Evolutionary conservation across 169 alveolate genomes (phyloP).

Genomic region (Cryptosporidium bovis): DNA sequence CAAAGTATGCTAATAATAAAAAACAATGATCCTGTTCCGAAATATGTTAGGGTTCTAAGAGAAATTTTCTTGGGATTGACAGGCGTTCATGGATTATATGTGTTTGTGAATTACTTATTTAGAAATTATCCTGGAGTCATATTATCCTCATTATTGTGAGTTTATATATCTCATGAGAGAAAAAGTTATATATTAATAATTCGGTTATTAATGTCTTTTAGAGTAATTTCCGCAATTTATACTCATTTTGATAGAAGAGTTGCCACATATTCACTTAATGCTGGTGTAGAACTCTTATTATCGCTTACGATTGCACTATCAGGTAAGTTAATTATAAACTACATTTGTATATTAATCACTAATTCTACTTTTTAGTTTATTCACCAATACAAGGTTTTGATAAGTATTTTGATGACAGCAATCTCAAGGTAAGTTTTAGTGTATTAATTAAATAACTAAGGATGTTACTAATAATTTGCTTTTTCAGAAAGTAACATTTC

Average conservation of each 20-base stretch:
- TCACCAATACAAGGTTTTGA: slow-evolving; percentile 62
- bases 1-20: neutral
- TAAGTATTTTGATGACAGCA: slow-evolving; percentile 28
- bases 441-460: neutral
- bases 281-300: slow-evolving; percentile 38
- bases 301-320: slow-evolving; percentile 42
- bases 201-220: neutral
- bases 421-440: slow-evolving; percentile 36
- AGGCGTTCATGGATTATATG: slow-evolving; percentile 69
- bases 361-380: slow-evolving; percentile 13
- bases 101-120: slow-evolving; percentile 57
- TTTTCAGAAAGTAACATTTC: slow-evolving; percentile 54
- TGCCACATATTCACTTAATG: slow-evolving; percentile 65
- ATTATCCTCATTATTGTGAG: slow-evolving; percentile 59
- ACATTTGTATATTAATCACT: neutral
- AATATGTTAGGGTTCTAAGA: slow-evolving; percentile 26
- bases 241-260: slow-evolving; percentile 73
- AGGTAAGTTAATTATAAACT: slow-evolving; percentile 30
- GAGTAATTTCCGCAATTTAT: slow-evolving; percentile 59
- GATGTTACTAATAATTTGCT: neutral
- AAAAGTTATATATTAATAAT: neutral
- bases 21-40: neutral
- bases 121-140: slow-evolving; percentile 55
- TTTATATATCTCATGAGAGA: neutral
- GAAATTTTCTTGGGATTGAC: slow-evolving; percentile 55